Conservation (phyloP, 2,329 filamentous ascomycete genomes). For the Fusarium armeniacum region DNA sequence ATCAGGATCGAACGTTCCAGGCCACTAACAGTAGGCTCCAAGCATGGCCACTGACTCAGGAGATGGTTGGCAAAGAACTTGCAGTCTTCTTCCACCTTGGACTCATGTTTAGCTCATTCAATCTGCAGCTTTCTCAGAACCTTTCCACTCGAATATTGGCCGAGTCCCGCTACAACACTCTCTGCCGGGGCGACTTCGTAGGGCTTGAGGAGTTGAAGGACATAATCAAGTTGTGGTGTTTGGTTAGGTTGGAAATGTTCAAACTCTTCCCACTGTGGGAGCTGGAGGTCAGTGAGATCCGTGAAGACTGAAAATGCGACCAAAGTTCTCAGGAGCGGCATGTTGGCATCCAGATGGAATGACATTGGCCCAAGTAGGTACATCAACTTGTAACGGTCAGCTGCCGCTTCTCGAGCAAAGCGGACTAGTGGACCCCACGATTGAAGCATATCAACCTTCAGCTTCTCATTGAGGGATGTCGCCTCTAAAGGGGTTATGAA, state of each 20-base stretch:
- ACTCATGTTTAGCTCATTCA: conserved; percentile 39
- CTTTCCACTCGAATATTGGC: conserved; percentile 44
- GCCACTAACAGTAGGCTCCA: conserved; percentile 39
- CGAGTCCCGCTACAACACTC: conserved; percentile 22
- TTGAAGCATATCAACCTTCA: conserved; percentile 40
- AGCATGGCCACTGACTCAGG: conserved; percentile 47
- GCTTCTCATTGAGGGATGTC: conserved; percentile 38
- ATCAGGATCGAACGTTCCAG: conserved; percentile 36
- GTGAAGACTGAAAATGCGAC: conserved; percentile 43
- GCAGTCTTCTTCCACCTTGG: conserved; percentile 45
- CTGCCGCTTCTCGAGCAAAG: conserved; percentile 13
- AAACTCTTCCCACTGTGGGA: conserved; percentile 44
- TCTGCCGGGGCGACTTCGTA: conserved; percentile 30
- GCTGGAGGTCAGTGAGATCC: conserved; percentile 33
- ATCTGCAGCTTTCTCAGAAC: conserved; percentile 41
- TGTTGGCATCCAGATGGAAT: conserved; percentile 40
- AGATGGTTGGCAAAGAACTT: conserved; percentile 44
- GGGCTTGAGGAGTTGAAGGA: conserved; percentile 42
- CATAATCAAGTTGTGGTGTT: conserved; percentile 34
- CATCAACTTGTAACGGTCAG: conserved; percentile 42
- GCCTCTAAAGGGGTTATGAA: conserved; percentile 34
- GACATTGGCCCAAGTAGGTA: conserved; percentile 45
- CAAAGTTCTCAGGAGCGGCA: conserved; percentile 42
- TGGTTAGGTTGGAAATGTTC: conserved; percentile 44
- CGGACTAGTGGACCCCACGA: conserved; percentile 42